phyloP scores from a whole-genome alignment of 805 yeast species.

The Clavispora santaluciae region DNA sequence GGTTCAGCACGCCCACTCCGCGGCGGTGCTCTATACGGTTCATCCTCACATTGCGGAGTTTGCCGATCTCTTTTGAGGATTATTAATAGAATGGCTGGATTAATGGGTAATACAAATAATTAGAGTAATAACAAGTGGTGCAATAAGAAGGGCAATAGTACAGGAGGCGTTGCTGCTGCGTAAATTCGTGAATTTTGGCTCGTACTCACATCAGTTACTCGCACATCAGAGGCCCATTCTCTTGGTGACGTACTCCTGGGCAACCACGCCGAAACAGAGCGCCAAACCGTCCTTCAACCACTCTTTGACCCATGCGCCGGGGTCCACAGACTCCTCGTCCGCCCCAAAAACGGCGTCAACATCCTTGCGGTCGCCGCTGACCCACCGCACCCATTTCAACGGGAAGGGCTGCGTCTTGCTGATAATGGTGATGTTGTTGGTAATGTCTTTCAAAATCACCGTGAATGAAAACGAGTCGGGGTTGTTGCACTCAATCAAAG shows the following conservation, averaged over 20 bases:
- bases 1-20: constrained; percentile 4
- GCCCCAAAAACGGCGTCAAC: constrained; percentile 16
- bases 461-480: constrained; percentile 68
- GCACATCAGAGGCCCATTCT: constrained; percentile 68
- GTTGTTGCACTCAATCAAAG: constrained; percentile 41
- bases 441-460: constrained; percentile 69
- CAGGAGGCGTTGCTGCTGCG: too few species aligned
- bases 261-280: constrained; percentile 76
- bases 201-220: too few species aligned
- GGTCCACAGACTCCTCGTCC: constrained; percentile 26
- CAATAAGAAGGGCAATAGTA: too few species aligned
- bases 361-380: constrained; percentile 44
- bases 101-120: constrained; percentile 2
- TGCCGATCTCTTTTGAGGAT: constrained; percentile 37
- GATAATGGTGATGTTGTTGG: constrained; percentile 67
- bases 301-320: constrained; percentile 40
- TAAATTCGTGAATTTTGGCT: neutral
- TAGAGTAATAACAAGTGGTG: too few species aligned
- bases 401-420: constrained; percentile 91
- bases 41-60: constrained; percentile 43
- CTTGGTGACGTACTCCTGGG: constrained; percentile 85
- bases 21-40: constrained; percentile 16
- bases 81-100: constrained; percentile 2
- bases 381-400: constrained; percentile 87
- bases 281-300: constrained; percentile 59